Evolutionary conservation across 1,284 basidiomycete genomes (phyloP).

Genomic region (Malassezia dermatis): DNA sequence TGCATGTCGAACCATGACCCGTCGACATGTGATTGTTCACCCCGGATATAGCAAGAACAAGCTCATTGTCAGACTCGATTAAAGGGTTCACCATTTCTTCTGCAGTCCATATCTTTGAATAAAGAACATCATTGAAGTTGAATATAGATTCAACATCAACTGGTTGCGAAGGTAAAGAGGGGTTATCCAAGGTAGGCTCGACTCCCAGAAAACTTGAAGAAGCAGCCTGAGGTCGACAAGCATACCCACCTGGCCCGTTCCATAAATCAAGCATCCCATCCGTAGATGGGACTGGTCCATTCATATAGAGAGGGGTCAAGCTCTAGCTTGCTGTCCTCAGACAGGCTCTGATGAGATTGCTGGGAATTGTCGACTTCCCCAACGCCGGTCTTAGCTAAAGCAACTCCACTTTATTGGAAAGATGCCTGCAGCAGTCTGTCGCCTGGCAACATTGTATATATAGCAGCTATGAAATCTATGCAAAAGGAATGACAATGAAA

Average conservation of each 20-base stretch:
- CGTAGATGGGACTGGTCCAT: background rate
- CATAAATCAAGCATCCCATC: background rate
- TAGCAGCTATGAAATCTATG: background rate
- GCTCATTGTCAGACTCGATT: slow-evolving; percentile 2
- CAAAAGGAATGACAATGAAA: background rate
- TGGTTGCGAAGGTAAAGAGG: background rate
- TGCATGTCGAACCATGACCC: background rate
- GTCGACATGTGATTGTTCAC: background rate
- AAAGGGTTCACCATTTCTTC: slow-evolving; percentile 13
- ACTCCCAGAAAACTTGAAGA: background rate
- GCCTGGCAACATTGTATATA: too few species aligned
- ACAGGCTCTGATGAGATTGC: background rate
- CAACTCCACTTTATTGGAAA: background rate
- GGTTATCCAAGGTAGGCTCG: background rate
- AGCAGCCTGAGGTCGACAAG: background rate
- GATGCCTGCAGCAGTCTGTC: background rate
- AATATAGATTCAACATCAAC: background rate
- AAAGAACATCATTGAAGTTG: slow-evolving; percentile 5
- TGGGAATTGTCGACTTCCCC: background rate
- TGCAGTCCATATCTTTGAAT: background rate
- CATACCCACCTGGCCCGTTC: background rate
- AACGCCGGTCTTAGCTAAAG: background rate
- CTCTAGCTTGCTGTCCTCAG: background rate
- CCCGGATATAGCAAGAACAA: slow-evolving; percentile 1
- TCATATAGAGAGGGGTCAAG: background rate